These are phyloP conservation scores for Neurospora sp. DNA, from an alignment of 495 filamentous ascomycete genomes.

Conservation along the genomic window DNA sequence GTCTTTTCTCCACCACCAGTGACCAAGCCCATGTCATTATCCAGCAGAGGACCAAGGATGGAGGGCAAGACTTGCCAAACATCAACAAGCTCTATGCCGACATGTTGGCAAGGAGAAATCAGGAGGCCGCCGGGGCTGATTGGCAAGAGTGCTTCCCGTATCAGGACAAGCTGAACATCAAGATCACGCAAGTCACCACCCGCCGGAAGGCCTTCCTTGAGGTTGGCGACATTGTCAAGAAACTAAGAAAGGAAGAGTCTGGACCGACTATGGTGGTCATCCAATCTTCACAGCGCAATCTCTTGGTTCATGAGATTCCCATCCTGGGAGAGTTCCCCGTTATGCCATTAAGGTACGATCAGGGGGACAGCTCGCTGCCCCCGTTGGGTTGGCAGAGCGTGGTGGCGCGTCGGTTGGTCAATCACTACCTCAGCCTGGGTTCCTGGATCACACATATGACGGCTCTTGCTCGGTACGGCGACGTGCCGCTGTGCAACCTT, in stretches of 20 bases:
- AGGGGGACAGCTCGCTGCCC: conserved; percentile 75
- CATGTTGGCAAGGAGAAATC: conserved; percentile 49
- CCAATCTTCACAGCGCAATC: conserved; percentile 75
- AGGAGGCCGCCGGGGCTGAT: conserved; percentile 54
- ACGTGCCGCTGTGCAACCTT: conserved; percentile 90
- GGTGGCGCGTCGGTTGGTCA: conserved; percentile 73
- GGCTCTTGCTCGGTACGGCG: conserved; percentile 79
- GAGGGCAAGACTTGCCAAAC: conserved; percentile 73
- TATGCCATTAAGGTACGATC: conserved; percentile 68
- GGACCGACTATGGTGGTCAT: conserved; percentile 74
- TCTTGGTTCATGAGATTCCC: conserved; percentile 76
- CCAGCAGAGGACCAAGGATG: conserved; percentile 65
- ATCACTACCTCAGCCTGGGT: conserved; percentile 81
- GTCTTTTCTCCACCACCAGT: conserved; percentile 74
- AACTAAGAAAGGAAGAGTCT: conserved; percentile 71
- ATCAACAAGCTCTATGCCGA: conserved; percentile 87
- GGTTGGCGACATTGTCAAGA: conserved; percentile 74
- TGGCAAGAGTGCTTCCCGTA: conserved; percentile 79
- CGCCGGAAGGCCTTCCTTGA: conserved; percentile 80
- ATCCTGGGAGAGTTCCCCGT: conserved; percentile 76
- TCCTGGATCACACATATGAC: conserved; percentile 86
- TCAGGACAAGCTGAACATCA: conserved; percentile 79
- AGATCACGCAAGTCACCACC: conserved; percentile 76
- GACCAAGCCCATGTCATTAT: conserved; percentile 78
- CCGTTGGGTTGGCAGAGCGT: conserved; percentile 91